phyloP scores from a whole-genome alignment of 768 basidiomycete genomes.

The Boletales sp. region DNA sequence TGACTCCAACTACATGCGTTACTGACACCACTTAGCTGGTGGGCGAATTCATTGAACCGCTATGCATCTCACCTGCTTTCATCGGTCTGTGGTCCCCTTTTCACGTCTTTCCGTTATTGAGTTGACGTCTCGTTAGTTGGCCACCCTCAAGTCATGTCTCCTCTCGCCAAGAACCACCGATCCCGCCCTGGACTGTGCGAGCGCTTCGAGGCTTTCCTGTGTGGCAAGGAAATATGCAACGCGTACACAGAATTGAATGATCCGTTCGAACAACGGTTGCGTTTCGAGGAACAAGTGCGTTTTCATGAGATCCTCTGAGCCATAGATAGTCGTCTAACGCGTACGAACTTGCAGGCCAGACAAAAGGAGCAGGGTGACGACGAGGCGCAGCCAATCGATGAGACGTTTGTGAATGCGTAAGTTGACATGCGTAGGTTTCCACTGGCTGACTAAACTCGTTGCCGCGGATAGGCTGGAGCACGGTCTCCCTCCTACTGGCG shows the following conservation, averaged over 20 bases:
- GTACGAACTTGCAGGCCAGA: conserved; percentile 43
- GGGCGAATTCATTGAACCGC: conserved; percentile 95
- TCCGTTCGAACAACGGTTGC: conserved; percentile 90
- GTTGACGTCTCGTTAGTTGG: conserved; percentile 55
- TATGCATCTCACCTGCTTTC: conserved; percentile 95
- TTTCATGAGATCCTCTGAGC: not conserved
- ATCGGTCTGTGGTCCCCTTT: conserved; percentile 53
- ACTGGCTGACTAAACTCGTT: not conserved
- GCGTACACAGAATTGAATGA: conserved; percentile 99
- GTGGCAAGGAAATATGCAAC: conserved; percentile 97
- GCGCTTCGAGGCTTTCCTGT: conserved; percentile 98
- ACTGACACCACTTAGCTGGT: conserved; percentile 60
- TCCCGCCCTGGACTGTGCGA: conserved; percentile 97
- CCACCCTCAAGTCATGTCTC: conserved; percentile 99
- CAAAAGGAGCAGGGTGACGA: conserved; percentile 98
- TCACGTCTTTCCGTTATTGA: not conserved
- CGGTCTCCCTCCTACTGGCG: conserved; percentile 95
- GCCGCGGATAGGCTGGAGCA: conserved; percentile 73
- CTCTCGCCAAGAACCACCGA: conserved; percentile 97
- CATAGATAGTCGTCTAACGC: not conserved
- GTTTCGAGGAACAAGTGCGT: conserved; percentile 89
- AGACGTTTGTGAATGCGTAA: conserved; percentile 92
- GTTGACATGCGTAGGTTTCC: conserved; percentile 25
- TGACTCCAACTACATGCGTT: not conserved
- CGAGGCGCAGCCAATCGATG: conserved; percentile 96